Evolutionary conservation across 305 asterid genomes (phyloP).

Genomic region (Rubia peregrina): DNA sequence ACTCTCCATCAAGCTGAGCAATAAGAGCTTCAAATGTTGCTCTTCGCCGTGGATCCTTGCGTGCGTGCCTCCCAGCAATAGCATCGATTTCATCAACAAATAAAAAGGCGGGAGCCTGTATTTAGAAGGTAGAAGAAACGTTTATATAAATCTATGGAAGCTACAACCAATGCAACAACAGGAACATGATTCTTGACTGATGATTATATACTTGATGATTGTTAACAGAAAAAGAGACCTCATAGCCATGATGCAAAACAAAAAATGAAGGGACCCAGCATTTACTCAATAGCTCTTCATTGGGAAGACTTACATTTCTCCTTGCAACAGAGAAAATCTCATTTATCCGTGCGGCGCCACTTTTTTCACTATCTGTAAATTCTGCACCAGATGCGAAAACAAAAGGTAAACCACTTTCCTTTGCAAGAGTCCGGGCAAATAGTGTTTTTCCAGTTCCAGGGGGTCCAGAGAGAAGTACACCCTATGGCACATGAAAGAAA

Average conservation of each 20-base stretch:
- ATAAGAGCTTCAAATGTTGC: constrained; percentile 89
- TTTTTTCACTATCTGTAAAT: constrained; percentile 91
- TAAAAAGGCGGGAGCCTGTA: constrained; percentile 95
- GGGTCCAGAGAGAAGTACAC: constrained; percentile 97
- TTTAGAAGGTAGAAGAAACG: constrained; percentile 7
- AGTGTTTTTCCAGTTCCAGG: constrained; percentile 99
- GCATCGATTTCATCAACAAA: constrained; percentile 99
- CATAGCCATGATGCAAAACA: background rate
- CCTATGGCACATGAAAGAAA: constrained; percentile 42
- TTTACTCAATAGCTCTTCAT: background rate
- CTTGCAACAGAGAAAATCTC: constrained; percentile 81
- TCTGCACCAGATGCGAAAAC: constrained; percentile 99
- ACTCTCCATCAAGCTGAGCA: constrained; percentile 98
- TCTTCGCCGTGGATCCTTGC: constrained; percentile 80
- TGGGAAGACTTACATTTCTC: constrained; percentile 68
- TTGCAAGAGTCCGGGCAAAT: constrained; percentile 90
- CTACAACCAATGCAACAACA: background rate
- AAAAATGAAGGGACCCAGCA: constrained; percentile 3
- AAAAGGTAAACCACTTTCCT: constrained; percentile 95
- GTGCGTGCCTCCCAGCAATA: constrained; percentile 96
- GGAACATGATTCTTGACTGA: background rate
- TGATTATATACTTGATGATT: background rate
- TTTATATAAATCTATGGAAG: background rate
- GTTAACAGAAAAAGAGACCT: background rate
- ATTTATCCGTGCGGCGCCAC: constrained; percentile 90